Evolutionary conservation across 2,329 filamentous ascomycete species (phyloP).

Genomic region (Trichoderma sp.): DNA sequence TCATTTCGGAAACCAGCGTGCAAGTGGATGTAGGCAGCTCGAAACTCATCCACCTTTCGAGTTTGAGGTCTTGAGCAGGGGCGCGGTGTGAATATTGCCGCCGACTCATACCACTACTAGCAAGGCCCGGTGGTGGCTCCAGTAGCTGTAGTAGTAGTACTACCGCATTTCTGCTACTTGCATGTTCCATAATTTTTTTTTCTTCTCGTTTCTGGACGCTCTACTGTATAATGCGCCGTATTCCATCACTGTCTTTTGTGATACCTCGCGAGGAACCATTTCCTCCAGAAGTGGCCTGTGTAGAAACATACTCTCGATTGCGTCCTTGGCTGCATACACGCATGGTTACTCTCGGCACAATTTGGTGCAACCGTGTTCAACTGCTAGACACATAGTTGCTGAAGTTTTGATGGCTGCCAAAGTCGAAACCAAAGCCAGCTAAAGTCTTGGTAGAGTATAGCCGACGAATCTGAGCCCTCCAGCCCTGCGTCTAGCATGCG

Average conservation of each 20-base stretch:
- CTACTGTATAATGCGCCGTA: not conserved
- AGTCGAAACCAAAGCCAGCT: not conserved
- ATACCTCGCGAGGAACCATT: not conserved
- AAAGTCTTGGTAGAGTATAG: not conserved
- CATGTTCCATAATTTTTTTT: not conserved
- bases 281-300: not conserved
- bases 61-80: not conserved
- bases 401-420: not conserved
- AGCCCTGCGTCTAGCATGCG: constrained; percentile 17
- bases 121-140: not conserved
- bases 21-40: constrained; percentile 1
- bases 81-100: constrained; percentile 8
- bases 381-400: not conserved
- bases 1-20: constrained; percentile 9
- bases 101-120: constrained; percentile 14
- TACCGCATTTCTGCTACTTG: not conserved
- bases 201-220: not conserved
- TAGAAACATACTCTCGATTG: not conserved
- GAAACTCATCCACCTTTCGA: not conserved
- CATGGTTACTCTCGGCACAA: constrained; percentile 11
- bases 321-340: not conserved
- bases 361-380: not conserved
- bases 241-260: not conserved
- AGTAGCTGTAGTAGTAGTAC: not conserved
- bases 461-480: constrained; percentile 13